phyloP scores from a whole-genome alignment of 2,329 filamentous ascomycete genomes.

The Monilinia vaccinii-corymbosi region DNA sequence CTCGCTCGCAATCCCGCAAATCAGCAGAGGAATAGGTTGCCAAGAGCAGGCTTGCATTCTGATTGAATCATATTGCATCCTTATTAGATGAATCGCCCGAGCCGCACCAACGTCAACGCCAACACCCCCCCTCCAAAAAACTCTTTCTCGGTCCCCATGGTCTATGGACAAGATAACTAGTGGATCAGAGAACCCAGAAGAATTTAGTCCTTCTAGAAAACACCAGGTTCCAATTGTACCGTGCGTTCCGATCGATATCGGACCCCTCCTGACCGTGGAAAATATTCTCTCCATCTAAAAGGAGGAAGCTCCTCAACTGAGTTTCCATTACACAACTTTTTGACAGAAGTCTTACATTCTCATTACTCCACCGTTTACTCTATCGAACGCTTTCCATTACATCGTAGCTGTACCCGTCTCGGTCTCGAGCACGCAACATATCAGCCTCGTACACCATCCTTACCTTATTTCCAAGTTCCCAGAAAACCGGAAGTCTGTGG shows the following conservation, averaged over 20 bases:
- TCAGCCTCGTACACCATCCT: slow-evolving; percentile 10
- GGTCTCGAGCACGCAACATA: not conserved
- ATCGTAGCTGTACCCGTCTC: not conserved
- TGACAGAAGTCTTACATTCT: slow-evolving; percentile 10
- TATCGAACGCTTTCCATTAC: not conserved
- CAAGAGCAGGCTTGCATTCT: not conserved
- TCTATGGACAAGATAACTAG: not conserved
- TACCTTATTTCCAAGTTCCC: slow-evolving; percentile 3
- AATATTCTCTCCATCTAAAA: slow-evolving; percentile 9
- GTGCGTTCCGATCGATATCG: slow-evolving; percentile 6
- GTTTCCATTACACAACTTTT: slow-evolving; percentile 12
- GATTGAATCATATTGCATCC: slow-evolving; percentile 4
- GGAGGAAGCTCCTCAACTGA: slow-evolving; percentile 10
- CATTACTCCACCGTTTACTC: slow-evolving; percentile 10
- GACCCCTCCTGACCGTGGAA: slow-evolving; percentile 1
- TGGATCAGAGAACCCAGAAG: not conserved
- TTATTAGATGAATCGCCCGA: slow-evolving; percentile 2
- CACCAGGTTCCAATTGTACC: not conserved
- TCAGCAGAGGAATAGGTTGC: not conserved
- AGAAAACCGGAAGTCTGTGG: not conserved
- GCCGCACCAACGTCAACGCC: slow-evolving; percentile 8
- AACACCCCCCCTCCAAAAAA: not conserved
- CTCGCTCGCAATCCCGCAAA: not conserved
- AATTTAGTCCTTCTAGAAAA: not conserved
- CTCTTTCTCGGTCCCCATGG: not conserved